Base-by-base conservation (phyloP, 345 rosid genomes). In the Salix udensis region DNA sequence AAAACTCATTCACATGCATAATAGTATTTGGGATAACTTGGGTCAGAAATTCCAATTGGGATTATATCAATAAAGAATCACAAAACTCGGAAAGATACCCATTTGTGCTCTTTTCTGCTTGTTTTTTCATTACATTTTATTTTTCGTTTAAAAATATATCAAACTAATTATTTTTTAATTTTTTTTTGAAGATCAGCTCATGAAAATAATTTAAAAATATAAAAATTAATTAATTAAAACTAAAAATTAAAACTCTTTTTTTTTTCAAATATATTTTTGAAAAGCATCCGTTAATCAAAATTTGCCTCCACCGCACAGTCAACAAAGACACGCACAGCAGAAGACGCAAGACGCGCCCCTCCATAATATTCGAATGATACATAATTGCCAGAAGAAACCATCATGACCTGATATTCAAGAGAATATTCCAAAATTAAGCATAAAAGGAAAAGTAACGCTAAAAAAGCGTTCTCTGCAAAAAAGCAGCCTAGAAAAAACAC, bases 321-420 rank as follows among this genome's bases (percentile, higher is more conserved):
- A 62, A 26, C 12, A 44, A 14, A 44, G 16, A 58, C 28, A 55
- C 62, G 21, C 46, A 55, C 0, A 55, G 52, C 66, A 23, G 11
- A 23, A 30, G 21, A 46, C 50, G 8, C 23, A 7, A 69, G 40
- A 12, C 65, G n/a, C 10, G 8, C 61, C 24, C 53, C 9, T 48
- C 58, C 16, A 26, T 55, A n/a, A 0, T 46, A 46, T 58, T 23
- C 15, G 34, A 44, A 67, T 18, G 30, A 74, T 61, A 30, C 10
- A 53, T 53, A 21, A 21, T 39, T 55, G 70, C 50, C 73, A 44
- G 30, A 46, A 55, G 62, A 37, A 71, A 71, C 84, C 74, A 82
- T 82, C 79, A 81, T 77, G 62, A 74, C 83, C 69, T 78, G 79
- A 77, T 70, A 70, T 77, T 62, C 65, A 30, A 48, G 44, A 68